Evolutionary conservation across 2,329 filamentous ascomycete species (phyloP).

Genomic region (Rhynchosporium secalis): DNA sequence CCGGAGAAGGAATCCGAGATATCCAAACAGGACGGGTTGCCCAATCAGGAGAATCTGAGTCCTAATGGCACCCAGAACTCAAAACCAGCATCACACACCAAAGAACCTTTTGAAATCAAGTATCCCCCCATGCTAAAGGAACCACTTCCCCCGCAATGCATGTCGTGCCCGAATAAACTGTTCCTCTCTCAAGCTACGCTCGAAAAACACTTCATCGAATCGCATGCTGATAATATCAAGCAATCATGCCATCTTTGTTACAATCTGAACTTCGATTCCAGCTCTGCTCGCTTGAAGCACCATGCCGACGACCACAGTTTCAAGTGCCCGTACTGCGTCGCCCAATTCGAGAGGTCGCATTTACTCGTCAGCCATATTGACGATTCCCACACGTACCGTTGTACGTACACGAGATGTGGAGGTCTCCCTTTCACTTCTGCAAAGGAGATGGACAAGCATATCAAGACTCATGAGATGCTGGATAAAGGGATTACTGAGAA

Average conservation of each 20-base stretch:
- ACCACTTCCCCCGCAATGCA: background rate
- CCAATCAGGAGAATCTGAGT: too few species aligned
- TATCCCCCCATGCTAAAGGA: background rate
- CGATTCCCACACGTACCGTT: background rate
- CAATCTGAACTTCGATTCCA: background rate
- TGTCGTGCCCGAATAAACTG: background rate
- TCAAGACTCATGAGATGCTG: too few species aligned
- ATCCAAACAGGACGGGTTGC: too few species aligned
- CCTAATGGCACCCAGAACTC: too few species aligned
- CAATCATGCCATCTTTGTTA: background rate
- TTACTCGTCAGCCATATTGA: background rate
- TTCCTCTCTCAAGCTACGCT: background rate
- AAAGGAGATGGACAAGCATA: background rate
- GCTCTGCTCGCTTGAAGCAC: background rate
- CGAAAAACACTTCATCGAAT: background rate
- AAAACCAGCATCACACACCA: background rate
- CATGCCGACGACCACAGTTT: background rate
- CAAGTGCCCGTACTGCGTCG: background rate
- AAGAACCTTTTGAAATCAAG: background rate
- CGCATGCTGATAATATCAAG: background rate
- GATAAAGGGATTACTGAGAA: too few species aligned
- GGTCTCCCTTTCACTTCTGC: background rate
- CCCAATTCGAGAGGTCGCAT: background rate
- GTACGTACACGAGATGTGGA: background rate
- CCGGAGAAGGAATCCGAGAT: too few species aligned